Evolutionary conservation across 129 eudicot genomes (phyloP).

Genomic region (Pittosporum tobira): DNA sequence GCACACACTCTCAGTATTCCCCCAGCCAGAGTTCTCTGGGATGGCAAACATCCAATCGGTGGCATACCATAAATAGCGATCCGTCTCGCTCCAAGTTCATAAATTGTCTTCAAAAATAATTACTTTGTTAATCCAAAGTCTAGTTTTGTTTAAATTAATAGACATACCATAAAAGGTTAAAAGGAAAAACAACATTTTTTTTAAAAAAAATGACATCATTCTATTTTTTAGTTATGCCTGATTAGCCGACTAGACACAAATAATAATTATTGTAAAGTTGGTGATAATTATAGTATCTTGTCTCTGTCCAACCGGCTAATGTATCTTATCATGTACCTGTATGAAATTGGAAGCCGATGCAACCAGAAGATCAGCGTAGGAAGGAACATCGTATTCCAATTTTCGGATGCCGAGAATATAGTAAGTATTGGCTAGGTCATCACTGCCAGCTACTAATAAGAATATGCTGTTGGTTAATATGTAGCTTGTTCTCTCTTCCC

Average conservation of each 20-base stretch:
- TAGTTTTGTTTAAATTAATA: neutral
- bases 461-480: neutral
- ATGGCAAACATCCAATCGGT: no score
- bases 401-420: neutral
- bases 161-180: no score
- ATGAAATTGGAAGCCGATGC: neutral
- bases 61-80: neutral
- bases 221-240: neutral
- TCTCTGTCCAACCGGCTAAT: no score
- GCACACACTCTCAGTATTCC: no score
- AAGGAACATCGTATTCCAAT: neutral
- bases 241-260: neutral
- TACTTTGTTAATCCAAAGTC: no score
- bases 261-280: neutral
- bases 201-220: neutral
- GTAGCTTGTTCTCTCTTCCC: neutral
- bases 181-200: no score
- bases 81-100: neutral
- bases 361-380: neutral
- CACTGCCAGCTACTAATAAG: neutral
- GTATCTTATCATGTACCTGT: no score
- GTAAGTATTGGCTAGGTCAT: neutral
- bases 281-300: neutral
- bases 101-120: neutral
- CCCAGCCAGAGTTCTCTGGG: neutral